Evolutionary conservation across 2,329 filamentous ascomycete species (phyloP).

Genomic region (Pestalotiopsis sp.): DNA sequence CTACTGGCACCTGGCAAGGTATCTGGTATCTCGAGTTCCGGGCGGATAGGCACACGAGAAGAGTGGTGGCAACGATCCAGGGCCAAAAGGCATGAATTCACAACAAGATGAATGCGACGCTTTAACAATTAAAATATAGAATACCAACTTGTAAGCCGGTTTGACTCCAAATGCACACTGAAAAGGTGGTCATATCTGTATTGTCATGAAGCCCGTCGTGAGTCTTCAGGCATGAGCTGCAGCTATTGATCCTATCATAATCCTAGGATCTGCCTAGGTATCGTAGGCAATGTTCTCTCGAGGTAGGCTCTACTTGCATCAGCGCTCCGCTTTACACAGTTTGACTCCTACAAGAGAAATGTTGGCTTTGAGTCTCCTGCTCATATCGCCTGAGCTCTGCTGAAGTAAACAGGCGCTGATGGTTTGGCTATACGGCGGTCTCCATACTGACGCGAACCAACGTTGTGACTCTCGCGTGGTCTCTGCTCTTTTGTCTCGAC

Average conservation of each 20-base stretch:
- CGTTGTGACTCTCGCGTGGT: neutral
- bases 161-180: neutral
- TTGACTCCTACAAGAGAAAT: neutral
- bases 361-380: neutral
- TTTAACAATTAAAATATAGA: neutral
- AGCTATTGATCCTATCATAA: neutral
- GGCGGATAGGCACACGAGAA: slow-evolving; percentile 72
- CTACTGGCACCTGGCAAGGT: slow-evolving; percentile 76
- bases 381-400: neutral
- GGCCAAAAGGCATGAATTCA: slow-evolving; percentile 65
- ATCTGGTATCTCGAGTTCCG: slow-evolving; percentile 97
- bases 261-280: neutral
- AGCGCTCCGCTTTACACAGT: neutral
- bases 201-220: neutral
- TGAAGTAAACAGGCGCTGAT: neutral
- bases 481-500: neutral
- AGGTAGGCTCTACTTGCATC: neutral
- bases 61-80: slow-evolving; percentile 91
- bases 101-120: neutral
- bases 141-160: neutral
- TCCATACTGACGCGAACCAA: neutral
- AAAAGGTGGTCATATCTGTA: neutral
- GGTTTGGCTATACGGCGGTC: neutral
- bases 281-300: neutral
- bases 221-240: neutral